phyloP scores from a whole-genome alignment of 306 rosid genomes.

The Gastrolobium villosum region DNA sequence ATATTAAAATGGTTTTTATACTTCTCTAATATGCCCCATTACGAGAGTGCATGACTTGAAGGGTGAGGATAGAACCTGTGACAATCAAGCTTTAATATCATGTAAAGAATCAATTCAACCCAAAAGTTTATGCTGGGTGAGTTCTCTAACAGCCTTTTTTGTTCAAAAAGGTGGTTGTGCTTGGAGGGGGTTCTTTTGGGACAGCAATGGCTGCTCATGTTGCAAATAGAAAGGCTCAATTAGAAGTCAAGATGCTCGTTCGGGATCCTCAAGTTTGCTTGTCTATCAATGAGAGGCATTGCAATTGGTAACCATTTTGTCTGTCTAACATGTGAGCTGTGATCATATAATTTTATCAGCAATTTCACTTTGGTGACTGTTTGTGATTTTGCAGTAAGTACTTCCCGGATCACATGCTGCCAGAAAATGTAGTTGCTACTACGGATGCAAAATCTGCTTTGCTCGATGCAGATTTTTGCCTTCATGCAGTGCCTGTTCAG shows the following conservation, averaged over 20 bases:
- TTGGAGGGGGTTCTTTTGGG: slow-evolving; percentile 98
- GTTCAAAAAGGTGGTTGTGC: slow-evolving; percentile 78
- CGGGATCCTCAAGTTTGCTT: slow-evolving; percentile 88
- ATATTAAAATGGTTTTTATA: no score
- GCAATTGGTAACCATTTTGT: slow-evolving; percentile 65
- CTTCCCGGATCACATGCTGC: slow-evolving; percentile 82
- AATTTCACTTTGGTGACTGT: slow-evolving; percentile 24
- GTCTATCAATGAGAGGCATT: slow-evolving; percentile 71
- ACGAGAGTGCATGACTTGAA: no score
- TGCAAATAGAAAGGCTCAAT: slow-evolving; percentile 76
- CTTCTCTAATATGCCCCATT: no score
- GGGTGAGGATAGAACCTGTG: no score
- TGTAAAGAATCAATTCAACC: no score
- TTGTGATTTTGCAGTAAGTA: slow-evolving; percentile 66
- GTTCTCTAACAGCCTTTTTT: background rate
- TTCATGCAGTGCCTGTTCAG: slow-evolving; percentile 98
- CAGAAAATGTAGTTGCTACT: slow-evolving; percentile 84
- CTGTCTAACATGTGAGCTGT: slow-evolving; percentile 13
- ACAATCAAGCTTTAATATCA: no score
- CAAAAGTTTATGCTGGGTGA: no score
- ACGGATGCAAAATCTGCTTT: slow-evolving; percentile 87
- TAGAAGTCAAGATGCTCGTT: slow-evolving; percentile 87
- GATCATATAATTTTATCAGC: slow-evolving; percentile 12
- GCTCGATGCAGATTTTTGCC: slow-evolving; percentile 78
- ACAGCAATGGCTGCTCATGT: slow-evolving; percentile 98